These are phyloP conservation scores for Escovopsis weberi DNA, from an alignment of 2,329 filamentous ascomycete genomes.

Conservation along the genomic window DNA sequence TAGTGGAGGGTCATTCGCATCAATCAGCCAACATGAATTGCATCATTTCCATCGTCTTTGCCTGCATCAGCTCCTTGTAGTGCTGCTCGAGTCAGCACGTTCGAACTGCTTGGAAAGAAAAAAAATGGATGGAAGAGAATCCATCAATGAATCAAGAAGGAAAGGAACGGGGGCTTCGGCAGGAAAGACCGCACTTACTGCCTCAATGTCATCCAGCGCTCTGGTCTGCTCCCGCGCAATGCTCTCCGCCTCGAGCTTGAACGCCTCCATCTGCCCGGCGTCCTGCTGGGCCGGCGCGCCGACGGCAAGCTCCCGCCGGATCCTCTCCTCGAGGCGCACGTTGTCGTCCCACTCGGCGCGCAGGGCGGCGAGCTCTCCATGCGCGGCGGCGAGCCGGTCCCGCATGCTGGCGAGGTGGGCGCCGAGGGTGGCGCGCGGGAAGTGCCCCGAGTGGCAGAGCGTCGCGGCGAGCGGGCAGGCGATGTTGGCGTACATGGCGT, in stretches of 20 bases:
- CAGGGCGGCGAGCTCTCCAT: slow-evolving; percentile 10
- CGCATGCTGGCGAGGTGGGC: slow-evolving; percentile 13
- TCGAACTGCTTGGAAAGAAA: no score
- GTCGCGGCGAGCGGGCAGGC: slow-evolving; percentile 18
- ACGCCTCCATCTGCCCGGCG: slow-evolving; percentile 4
- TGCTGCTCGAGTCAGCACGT: slow-evolving; percentile 10
- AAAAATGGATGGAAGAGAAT: no score
- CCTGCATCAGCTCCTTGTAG: slow-evolving; percentile 13
- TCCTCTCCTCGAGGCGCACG: neutral
- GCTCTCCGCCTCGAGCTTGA: slow-evolving; percentile 9
- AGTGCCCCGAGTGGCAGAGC: slow-evolving; percentile 13
- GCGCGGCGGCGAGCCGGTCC: slow-evolving; percentile 9
- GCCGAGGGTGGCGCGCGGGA: slow-evolving; percentile 12
- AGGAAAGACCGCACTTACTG: slow-evolving; percentile 8
- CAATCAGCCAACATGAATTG: slow-evolving; percentile 7
- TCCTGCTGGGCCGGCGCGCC: no score
- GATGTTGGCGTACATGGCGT: slow-evolving; percentile 18
- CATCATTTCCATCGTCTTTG: slow-evolving; percentile 14
- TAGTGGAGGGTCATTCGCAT: neutral
- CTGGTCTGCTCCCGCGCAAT: slow-evolving; percentile 10
- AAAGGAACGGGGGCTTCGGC: no score
- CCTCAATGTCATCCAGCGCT: slow-evolving; percentile 15
- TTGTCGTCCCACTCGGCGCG: slow-evolving; percentile 9
- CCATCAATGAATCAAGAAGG: no score
- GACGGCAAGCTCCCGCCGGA: neutral